Base-by-base conservation (phyloP, 2,329 filamentous ascomycete genomes). In the Clonostachys solani region DNA sequence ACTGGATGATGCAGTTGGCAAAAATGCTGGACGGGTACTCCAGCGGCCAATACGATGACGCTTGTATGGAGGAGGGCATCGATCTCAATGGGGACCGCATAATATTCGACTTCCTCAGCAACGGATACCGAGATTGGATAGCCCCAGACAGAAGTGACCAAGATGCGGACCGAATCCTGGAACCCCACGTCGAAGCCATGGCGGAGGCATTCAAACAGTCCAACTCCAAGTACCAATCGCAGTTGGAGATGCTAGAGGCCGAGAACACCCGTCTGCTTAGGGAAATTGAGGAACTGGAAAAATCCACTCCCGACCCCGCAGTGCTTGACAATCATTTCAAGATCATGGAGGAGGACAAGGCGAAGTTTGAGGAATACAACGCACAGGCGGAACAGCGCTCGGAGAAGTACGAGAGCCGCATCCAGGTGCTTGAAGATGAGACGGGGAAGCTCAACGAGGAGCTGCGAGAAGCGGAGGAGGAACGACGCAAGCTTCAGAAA, bases 1-100 rank as follows among this genome's bases (percentile, higher is more conserved):
- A 99, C 69, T 99, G 94, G 94, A 92, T 99, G 84, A 96, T 99
- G 92, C 92, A 97, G 66, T 74, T 99, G 45, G 89, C 90, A 5
- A 86, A 92, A 56, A 95, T 97, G 86, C 81, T 97, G 60, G 92
- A 97, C 52, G 81, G 87, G 18, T 97, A 92, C 61, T 74, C 81
- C 2, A 67, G 73, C 47, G 86, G 91, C 49, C 83, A 83, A 42
- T 99, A 96, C 64, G 91, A 96, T 55, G 87, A 96, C 45, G 92
- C 91, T 2, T 96, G 91, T 62, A 78, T 87, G 40, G 92, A 96
- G 57, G 86, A 83, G 33, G 94, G 92, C 2, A 81, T 94, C 42
- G 94, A 99, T 64, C 84, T 97, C 29, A 84, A 78, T 12, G 89
- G 89, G 5, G 92, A 99, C 64, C 86, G 91, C 51, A 95, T 99